Conservation (phyloP, 179 eudicot genomes). For the Spergularia azorica region DNA sequence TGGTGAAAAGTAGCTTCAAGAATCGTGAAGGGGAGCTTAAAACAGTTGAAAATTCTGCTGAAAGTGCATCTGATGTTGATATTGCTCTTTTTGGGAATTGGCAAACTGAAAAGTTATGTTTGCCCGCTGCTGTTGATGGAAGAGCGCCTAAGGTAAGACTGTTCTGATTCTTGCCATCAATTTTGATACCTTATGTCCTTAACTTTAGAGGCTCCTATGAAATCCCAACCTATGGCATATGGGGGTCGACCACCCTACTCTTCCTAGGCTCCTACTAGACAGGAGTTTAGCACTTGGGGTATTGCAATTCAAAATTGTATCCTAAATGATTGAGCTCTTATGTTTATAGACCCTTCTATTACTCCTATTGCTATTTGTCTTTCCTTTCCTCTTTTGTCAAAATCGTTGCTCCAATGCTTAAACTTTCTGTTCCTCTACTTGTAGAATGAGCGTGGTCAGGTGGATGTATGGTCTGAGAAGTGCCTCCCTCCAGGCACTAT, state of each 20-base stretch:
- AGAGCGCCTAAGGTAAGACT: conserved; percentile 83
- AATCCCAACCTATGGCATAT: no score
- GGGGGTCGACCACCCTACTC: no score
- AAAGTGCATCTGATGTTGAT: conserved; percentile 47
- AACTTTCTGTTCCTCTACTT: conserved; percentile 6
- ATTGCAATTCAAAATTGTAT: no score
- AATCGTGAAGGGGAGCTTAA: conserved; percentile 44
- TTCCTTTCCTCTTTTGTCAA: not conserved
- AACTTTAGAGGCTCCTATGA: no score
- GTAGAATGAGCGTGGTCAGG: conserved; percentile 97
- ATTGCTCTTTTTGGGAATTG: conserved; percentile 81
- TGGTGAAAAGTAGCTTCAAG: conserved; percentile 56
- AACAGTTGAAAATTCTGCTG: conserved; percentile 41
- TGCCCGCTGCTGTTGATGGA: conserved; percentile 85
- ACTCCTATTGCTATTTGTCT: not conserved
- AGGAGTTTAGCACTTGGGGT: no score
- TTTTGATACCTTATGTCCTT: no score
- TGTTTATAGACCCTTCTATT: no score
- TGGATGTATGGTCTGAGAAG: conserved; percentile 99
- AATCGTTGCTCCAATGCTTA: not conserved
- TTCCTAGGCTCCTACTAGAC: no score
- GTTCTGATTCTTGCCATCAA: no score
- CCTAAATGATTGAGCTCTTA: no score
- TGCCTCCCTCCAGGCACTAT: conserved; percentile 98
- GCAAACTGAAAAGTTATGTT: conserved; percentile 84